Base-by-base conservation (phyloP, 2,329 filamentous ascomycete species). In the Metarhizium anisopliae region DNA sequence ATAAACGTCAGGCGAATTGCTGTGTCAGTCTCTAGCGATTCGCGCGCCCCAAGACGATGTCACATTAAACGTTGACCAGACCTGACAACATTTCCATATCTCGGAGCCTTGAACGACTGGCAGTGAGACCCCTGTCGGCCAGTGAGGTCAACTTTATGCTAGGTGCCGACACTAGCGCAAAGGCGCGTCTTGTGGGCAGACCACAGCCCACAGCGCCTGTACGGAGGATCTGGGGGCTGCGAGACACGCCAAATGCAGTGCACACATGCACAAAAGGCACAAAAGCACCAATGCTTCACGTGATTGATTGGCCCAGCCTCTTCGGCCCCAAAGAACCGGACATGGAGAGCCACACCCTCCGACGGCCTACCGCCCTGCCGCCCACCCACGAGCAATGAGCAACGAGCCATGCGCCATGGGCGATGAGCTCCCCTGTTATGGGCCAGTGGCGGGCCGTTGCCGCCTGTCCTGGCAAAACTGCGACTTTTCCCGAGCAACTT, bases 401-500 rank as follows among this genome's bases (percentile, higher is more conserved):
- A 25, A 25, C 25, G 25, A 25, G 25, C 25, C 25, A 25, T 25
- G 25, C 25, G 25, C 25, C 25, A 25, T 25, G 25, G 25, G 25
- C 25, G 25, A 25, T 25, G 25, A 25, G 25, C 25, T 25, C 25
- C 16, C 5, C 38, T 49, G 25, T 20, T 8, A 20, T 30, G 53
- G 50, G 36, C 45, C 38, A 25, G 47, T 49, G 47, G 52, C 54
- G 56, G 49, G 54, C 54, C 56, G 47, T 54, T 56, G 53, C 56
- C 51, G 49, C 45, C 30, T 51, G 47, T 51, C 58, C 62, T 65
- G 68, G 69, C 72, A 72, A 74, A 74, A 70, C 70, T 72, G 72
- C 73, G 72, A 75, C 69, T 75, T 76, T 74, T 75, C 72, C 73
- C 72, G 72, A 74, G 60, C 64, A 64, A 66, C 56, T 70, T 66